Evolutionary conservation across 305 asterid genomes (phyloP).

Genomic region (Fraxinus sp.): DNA sequence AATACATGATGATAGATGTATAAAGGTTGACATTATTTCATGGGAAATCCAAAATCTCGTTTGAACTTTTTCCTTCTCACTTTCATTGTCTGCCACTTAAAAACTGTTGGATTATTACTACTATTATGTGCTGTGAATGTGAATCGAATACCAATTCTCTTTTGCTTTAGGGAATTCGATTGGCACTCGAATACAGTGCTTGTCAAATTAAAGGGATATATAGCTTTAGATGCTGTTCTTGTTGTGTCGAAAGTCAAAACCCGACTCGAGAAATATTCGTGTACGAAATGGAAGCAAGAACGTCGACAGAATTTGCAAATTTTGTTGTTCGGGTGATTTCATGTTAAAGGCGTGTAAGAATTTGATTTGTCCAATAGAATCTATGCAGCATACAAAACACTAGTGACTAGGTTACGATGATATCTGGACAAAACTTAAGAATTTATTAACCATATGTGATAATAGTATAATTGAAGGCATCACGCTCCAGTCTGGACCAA

Average conservation of each 20-base stretch:
- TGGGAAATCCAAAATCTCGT: neutral
- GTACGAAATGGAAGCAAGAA: neutral
- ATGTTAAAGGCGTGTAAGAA: neutral
- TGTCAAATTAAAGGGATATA: neutral
- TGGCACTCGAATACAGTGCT: neutral
- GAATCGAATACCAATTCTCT: neutral
- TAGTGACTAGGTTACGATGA: neutral
- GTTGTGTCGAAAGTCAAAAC: neutral
- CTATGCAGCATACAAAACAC: neutral
- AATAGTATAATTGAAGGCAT: neutral
- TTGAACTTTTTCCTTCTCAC: neutral
- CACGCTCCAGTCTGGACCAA: neutral
- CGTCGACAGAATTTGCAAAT: neutral
- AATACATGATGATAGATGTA: neutral
- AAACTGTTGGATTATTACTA: neutral
- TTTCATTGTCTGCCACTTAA: constrained; percentile 1
- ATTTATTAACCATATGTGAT: neutral
- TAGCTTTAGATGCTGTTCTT: neutral
- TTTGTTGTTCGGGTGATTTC: neutral
- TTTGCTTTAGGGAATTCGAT: neutral
- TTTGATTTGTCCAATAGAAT: neutral
- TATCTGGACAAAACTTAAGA: neutral
- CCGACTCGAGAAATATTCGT: neutral
- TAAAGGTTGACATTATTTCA: neutral
- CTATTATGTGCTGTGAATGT: too few species aligned